These are phyloP conservation scores for Suillus ampliporus DNA, from an alignment of 768 basidiomycete species.

Conservation along the genomic window DNA sequence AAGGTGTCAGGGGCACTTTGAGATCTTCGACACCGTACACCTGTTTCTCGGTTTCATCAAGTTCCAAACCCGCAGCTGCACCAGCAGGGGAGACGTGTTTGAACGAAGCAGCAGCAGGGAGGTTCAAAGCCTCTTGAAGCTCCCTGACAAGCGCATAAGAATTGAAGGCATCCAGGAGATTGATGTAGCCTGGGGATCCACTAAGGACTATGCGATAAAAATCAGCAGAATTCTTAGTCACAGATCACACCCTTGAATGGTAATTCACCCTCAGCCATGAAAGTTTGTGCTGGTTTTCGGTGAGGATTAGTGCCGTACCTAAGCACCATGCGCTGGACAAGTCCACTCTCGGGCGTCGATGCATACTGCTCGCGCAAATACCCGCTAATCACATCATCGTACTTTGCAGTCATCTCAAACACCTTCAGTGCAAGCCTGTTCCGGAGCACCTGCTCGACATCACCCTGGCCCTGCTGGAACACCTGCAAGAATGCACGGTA, in stretches of 20 bases:
- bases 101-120: slow-evolving; percentile 98
- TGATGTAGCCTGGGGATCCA: slow-evolving; percentile 98
- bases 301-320: slow-evolving; percentile 98
- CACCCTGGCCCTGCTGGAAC: slow-evolving; percentile 76
- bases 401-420: slow-evolving; percentile 94
- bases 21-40: slow-evolving; percentile 97
- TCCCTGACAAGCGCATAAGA: slow-evolving; percentile 97
- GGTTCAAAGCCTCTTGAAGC: slow-evolving; percentile 80
- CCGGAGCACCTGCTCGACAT: slow-evolving; percentile 72
- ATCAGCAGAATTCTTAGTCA: slow-evolving; percentile 8
- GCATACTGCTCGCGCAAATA: slow-evolving; percentile 98
- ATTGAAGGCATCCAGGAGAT: slow-evolving; percentile 96
- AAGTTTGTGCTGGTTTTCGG: slow-evolving; percentile 98
- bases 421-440: slow-evolving; percentile 92
- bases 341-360: slow-evolving; percentile 76
- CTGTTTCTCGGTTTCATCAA: slow-evolving; percentile 85
- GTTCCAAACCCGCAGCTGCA: slow-evolving; percentile 87
- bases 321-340: slow-evolving; percentile 83
- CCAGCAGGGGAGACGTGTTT: slow-evolving; percentile 99
- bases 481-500: slow-evolving; percentile 82
- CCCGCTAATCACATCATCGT: slow-evolving; percentile 93
- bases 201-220: slow-evolving; percentile 65
- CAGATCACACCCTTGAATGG: slow-evolving; percentile 83
- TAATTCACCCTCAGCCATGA: slow-evolving; percentile 83
- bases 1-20: slow-evolving; percentile 84